Evolutionary conservation across 352 stramenopile genomes (phyloP), one percentile per base, ranked within the genome.

Genomic region (Phytophthora cryptogea): DNA sequence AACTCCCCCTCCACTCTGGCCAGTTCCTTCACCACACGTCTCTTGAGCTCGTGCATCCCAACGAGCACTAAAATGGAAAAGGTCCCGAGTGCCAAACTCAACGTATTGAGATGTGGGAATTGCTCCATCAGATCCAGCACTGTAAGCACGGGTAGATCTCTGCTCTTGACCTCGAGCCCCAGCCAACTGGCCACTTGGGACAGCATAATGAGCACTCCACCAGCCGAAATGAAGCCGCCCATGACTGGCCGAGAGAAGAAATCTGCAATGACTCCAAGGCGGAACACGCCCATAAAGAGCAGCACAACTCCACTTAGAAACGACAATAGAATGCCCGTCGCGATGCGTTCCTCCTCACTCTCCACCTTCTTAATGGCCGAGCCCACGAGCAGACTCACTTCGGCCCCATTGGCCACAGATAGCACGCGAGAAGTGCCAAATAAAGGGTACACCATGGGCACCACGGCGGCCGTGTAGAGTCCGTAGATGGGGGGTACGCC

Each of bases 221-320:
- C 83, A 33, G 74, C 80, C 3, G 80, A 88, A 51, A 92, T 71
- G 59, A 88, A 92, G 3, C 74, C 83, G 35, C 85, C 72, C 83
- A 92, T 92, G 5, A 84, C 78, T 1, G 83, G 83, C 14, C 78
- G 62, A 0, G 83, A 92, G 63, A 92, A 92, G 55, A 88, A 92
- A 47, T 77, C 81, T 4, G 83, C 78, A 31, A 89, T 63, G 1
- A 83, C 70, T 0, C 83, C 83, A n/a, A 89, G 74, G 27, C 79
- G 64, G 10, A 88, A 67, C 32, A 89, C 37, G 1, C 80, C 83
- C 36, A 78, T 75, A 44, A 80, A 59, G 3, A 92, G 48, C 59
- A 90, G 80, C 33, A 92, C 60, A 0, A 76, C 23, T 0, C 83
- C 83, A 13, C 74, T 76, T 42, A 89, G 68, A 51, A 92, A 92